phyloP scores from a whole-genome alignment of 352 stramenopile genomes.

The Phytophthora pistaciae region DNA sequence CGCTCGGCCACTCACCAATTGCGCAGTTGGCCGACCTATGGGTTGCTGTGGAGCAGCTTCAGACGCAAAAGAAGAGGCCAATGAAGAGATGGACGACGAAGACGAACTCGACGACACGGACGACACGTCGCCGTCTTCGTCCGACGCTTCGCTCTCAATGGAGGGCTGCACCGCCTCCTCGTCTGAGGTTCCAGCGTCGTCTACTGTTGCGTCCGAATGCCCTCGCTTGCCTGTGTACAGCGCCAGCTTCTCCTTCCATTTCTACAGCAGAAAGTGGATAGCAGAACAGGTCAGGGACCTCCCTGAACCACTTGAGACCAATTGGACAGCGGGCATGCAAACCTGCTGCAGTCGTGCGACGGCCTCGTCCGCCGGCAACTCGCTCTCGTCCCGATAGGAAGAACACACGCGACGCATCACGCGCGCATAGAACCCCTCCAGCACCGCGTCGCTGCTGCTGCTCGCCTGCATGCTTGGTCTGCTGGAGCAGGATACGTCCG shows the following conservation, averaged over 20 bases:
- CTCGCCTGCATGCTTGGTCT: slow-evolving; percentile 5
- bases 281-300: neutral
- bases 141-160: slow-evolving; percentile 13
- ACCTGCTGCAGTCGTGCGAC: slow-evolving; percentile 43
- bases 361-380: slow-evolving; percentile 16
- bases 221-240: slow-evolving; percentile 41
- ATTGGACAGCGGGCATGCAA: neutral
- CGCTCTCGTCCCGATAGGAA: slow-evolving; percentile 45
- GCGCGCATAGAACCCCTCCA: slow-evolving; percentile 66
- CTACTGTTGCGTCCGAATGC: neutral
- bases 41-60: slow-evolving; percentile 6
- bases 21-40: slow-evolving; percentile 27
- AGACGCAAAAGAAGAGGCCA: neutral
- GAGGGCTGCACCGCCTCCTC: neutral
- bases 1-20: slow-evolving; percentile 26
- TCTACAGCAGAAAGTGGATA: slow-evolving; percentile 25
- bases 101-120: slow-evolving; percentile 5
- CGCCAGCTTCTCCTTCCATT: slow-evolving; percentile 49
- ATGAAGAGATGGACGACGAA: slow-evolving; percentile 12
- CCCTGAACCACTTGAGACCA: neutral
- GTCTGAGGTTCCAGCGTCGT: slow-evolving; percentile 6
- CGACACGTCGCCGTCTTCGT: slow-evolving; percentile 11
- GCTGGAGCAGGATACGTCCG: neutral
- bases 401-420: slow-evolving; percentile 68
- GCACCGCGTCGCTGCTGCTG: slow-evolving; percentile 20